Conservation (phyloP, 176 grass and related monocot species). For the Bothriochloa decipiens region DNA sequence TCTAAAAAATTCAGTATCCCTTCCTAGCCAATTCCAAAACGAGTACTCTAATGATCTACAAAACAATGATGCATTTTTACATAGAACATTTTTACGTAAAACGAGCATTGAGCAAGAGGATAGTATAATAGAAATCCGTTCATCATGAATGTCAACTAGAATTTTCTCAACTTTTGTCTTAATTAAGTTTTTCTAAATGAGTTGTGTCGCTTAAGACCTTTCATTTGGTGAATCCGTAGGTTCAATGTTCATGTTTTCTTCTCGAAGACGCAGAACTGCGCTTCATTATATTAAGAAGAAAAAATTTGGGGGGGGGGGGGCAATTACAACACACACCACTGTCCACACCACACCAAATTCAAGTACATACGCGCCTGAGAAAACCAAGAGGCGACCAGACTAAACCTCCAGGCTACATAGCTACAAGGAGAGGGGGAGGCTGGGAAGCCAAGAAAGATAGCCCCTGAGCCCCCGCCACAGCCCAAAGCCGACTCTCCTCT, state of each 20-base stretch:
- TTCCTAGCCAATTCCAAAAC: neutral
- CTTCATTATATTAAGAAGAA: no score
- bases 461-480: no score
- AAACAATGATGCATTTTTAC: conserved; percentile 10
- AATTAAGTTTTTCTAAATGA: neutral
- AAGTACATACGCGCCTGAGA: no score
- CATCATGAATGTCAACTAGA: neutral
- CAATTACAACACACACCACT: no score
- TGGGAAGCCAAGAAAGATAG: no score
- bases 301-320: no score
- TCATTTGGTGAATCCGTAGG: neutral
- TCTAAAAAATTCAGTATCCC: conserved; percentile 4
- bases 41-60: neutral
- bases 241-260: neutral
- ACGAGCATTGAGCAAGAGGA: neutral
- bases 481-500: no score
- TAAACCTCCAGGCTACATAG: no score
- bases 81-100: neutral
- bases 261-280: no score
- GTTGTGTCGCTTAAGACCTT: neutral
- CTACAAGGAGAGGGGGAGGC: no score
- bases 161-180: neutral
- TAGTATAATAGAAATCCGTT: neutral
- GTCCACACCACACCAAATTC: no score
- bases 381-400: no score